Base-by-base conservation (phyloP, 371 early-diverging fungal species). In the Batkoa obscura region DNA sequence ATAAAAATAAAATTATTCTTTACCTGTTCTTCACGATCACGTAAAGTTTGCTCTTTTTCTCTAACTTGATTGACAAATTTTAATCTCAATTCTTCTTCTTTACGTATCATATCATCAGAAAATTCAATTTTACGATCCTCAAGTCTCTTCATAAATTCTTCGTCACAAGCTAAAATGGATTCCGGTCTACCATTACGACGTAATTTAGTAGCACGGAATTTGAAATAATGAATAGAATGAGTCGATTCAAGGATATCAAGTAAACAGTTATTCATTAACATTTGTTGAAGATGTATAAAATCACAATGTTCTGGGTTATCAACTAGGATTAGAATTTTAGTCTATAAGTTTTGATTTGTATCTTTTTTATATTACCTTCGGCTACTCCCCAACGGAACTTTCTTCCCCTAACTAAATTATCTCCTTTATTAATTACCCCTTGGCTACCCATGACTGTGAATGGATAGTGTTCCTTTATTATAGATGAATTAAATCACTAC, bases 351-450 rank as follows among this genome's bases (percentile, higher is more conserved):
- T 31, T 9, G 30, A 10, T 5, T 10, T 5, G 30, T 34, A 33
- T 13, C 30, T n/a, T 39, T 23, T 15, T 12, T 48, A 51, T 59
- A 60, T 64, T 76, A 72, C 88, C 84, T 68, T 94, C 89, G 13
- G 93, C 90, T 39, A 88, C 69, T 41, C 98, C 99, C 98, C 98
- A 98, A n/a, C 89, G 88, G 71, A 94, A 97, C 65, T 82, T 76
- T 58, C 98, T 76, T 58, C 92, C 92, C 33, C 96, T 78, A 9
- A 89, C 81, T 37, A 72, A 68, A 37, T 80, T 66, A 38, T 86
- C 84, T 55, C 81, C 82, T 3, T 82, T 64, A 39, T 75, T 67
- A 2, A 86, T 73, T 53, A 79, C 72, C 50, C 75, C 76, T 48
- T 90, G 83, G 65, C 83, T 81, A 32, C 96, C 96, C 60, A 98